Conservation (phyloP, 2,329 filamentous ascomycete genomes). For the Ophiostoma triangulosporum region DNA sequence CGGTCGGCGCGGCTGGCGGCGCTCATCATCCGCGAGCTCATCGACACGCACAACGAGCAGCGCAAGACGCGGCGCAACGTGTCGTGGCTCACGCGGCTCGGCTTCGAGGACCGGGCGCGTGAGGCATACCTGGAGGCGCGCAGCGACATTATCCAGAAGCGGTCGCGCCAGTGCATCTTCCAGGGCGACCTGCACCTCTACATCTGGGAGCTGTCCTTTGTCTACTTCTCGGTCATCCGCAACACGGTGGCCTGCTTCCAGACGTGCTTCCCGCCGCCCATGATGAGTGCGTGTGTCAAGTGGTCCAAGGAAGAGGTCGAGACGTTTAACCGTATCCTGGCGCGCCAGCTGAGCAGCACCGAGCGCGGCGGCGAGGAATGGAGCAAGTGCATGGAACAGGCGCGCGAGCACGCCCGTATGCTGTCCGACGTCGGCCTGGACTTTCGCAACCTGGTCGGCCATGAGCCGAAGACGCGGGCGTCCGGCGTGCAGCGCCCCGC, state of each 20-base stretch:
- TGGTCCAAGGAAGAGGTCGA: slow-evolving; percentile 97
- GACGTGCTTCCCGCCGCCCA: slow-evolving; percentile 66
- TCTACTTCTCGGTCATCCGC: slow-evolving; percentile 87
- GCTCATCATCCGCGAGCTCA: slow-evolving; percentile 63
- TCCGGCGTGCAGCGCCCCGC: slow-evolving; percentile 11
- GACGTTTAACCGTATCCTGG: slow-evolving; percentile 72
- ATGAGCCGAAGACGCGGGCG: slow-evolving; percentile 27
- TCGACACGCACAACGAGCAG: slow-evolving; percentile 63
- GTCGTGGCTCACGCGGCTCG: slow-evolving; percentile 70
- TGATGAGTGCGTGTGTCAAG: slow-evolving; percentile 90
- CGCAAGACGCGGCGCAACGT: slow-evolving; percentile 70
- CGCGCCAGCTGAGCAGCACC: slow-evolving; percentile 75
- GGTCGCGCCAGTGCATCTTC: slow-evolving; percentile 85
- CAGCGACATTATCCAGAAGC: slow-evolving; percentile 62
- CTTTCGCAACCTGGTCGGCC: slow-evolving; percentile 69
- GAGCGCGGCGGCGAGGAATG: slow-evolving; percentile 63
- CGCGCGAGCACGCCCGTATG: slow-evolving; percentile 66
- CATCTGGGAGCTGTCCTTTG: slow-evolving; percentile 88
- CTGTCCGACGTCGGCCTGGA: slow-evolving; percentile 79
- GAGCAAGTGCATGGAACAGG: slow-evolving; percentile 70
- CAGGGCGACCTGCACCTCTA: slow-evolving; percentile 86
- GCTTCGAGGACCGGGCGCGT: slow-evolving; percentile 79
- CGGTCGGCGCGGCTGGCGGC: slow-evolving; percentile 64
- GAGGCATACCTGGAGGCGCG: slow-evolving; percentile 76
- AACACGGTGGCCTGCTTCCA: slow-evolving; percentile 90